Percentiles rank a stretch among this genome's conserved stretches.
Evolutionary conservation across 441 rosid species (phyloP).

Genomic region (Populus hybrid): DNA sequence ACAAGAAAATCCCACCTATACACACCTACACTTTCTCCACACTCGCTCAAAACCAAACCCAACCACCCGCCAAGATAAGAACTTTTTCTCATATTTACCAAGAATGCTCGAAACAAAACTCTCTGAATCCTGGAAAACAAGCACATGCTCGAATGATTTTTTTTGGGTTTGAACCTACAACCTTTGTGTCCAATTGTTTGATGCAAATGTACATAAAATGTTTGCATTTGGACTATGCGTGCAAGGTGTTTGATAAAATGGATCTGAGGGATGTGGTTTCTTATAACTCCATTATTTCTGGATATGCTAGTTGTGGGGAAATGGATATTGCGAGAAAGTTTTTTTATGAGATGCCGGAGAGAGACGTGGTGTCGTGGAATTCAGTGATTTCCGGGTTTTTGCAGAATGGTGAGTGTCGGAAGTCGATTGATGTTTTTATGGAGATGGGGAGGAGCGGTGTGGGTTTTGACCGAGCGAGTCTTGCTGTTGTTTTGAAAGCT

Average conservation of each 20-base stretch:
- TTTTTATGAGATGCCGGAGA: constrained; percentile 52
- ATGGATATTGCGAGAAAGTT: constrained; percentile 46
- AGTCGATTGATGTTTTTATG: constrained; percentile 44
- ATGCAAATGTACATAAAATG: constrained; percentile 53
- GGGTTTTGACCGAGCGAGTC: constrained; percentile 47
- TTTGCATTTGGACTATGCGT: constrained; percentile 38
- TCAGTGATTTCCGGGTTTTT: constrained; percentile 75
- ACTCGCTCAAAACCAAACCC: constrained; percentile 22
- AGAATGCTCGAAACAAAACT: constrained; percentile 48
- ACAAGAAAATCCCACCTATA: constrained; percentile 7
- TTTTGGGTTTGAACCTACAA: constrained; percentile 63
- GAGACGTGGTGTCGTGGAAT: constrained; percentile 88
- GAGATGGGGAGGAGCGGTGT: constrained; percentile 51
- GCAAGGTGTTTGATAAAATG: constrained; percentile 64
- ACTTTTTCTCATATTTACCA: constrained; percentile 65
- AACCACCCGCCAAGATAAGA: constrained; percentile 20
- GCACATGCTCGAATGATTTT: constrained; percentile 68
- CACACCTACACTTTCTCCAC: constrained; percentile 27
- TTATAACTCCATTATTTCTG: constrained; percentile 62
- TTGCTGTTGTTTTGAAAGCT: constrained; percentile 58
- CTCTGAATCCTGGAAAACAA: constrained; percentile 55
- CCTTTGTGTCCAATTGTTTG: constrained; percentile 66
- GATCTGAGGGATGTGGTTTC: constrained; percentile 59
- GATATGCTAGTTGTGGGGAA: constrained; percentile 45
- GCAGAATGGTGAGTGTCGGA: constrained; percentile 45